These are phyloP conservation scores for Hansenula lynferdii DNA, from an alignment of 1,139 yeast genomes.

Conservation along the genomic window DNA sequence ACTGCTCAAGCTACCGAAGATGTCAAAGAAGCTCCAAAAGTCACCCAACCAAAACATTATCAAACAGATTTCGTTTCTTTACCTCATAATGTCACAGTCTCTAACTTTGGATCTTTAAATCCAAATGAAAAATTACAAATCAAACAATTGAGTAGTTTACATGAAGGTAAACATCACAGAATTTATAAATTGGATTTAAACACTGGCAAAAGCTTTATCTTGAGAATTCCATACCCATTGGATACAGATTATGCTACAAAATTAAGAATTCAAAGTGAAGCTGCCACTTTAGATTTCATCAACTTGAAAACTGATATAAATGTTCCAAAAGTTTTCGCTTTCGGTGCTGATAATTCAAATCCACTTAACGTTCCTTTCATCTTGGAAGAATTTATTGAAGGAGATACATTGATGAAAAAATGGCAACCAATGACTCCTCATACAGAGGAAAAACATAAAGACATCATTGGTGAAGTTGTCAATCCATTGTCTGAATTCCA, in stretches of 20 bases:
- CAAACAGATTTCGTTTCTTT: constrained; percentile 40
- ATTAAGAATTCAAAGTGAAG: constrained; percentile 78
- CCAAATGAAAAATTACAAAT: constrained; percentile 43
- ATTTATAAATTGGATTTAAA: constrained; percentile 67
- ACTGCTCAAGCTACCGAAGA: constrained; percentile 22
- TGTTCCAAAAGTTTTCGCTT: constrained; percentile 75
- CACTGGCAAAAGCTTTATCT: constrained; percentile 57
- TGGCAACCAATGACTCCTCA: constrained; percentile 81
- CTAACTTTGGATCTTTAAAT: constrained; percentile 36
- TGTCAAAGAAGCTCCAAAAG: constrained; percentile 15
- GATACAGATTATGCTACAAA: constrained; percentile 60
- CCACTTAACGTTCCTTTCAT: constrained; percentile 69
- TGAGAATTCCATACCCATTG: constrained; percentile 81
- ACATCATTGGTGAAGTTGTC: constrained; percentile 49
- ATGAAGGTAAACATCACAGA: constrained; percentile 93
- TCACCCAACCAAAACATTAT: constrained; percentile 32
- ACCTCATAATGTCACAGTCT: constrained; percentile 39
- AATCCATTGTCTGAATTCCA: constrained; percentile 61
- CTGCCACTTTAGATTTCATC: constrained; percentile 86
- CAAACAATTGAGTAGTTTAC: constrained; percentile 75
- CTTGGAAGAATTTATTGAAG: constrained; percentile 73
- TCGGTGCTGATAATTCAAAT: constrained; percentile 59
- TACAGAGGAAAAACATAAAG: constrained; percentile 38
- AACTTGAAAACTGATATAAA: constrained; percentile 45
- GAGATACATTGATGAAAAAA: constrained; percentile 76